Conservation (phyloP, 2,329 filamentous ascomycete genomes). For the Hymenoscyphus albidus region DNA sequence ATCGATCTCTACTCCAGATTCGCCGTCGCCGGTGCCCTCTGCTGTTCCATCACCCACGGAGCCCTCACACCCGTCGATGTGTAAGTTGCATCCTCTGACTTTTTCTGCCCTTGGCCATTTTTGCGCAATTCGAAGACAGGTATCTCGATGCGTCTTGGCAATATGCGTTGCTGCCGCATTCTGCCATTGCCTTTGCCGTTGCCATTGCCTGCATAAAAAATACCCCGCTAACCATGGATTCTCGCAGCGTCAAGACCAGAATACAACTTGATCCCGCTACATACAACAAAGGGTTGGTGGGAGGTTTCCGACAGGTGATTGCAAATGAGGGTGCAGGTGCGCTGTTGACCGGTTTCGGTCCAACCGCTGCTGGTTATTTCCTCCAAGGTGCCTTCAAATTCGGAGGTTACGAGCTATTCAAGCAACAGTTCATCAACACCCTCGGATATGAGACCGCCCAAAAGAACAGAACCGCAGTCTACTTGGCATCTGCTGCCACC, state of each 20-base stretch:
- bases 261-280: slow-evolving; percentile 88
- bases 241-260: slow-evolving; percentile 81
- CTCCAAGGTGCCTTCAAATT: slow-evolving; percentile 92
- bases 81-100: slow-evolving; percentile 57
- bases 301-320: slow-evolving; percentile 83
- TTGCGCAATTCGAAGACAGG: slow-evolving; percentile 2
- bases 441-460: slow-evolving; percentile 74
- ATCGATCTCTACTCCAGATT: slow-evolving; percentile 87
- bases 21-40: slow-evolving; percentile 94
- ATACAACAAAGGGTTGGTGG: slow-evolving; percentile 85
- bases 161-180: slow-evolving; percentile 2
- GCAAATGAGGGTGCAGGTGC: slow-evolving; percentile 80
- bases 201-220: slow-evolving; percentile 8
- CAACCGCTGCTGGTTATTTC: slow-evolving; percentile 88
- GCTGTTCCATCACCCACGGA: slow-evolving; percentile 97
- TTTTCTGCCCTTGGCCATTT: neutral
- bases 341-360: slow-evolving; percentile 80
- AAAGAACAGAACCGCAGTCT: slow-evolving; percentile 77
- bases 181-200: neutral
- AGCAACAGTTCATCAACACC: slow-evolving; percentile 80
- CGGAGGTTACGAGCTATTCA: slow-evolving; percentile 95
- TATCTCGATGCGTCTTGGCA: slow-evolving; percentile 7
- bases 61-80: slow-evolving; percentile 97
- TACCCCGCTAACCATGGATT: slow-evolving; percentile 24
- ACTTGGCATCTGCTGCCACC: slow-evolving; percentile 65